These are phyloP conservation scores for Lizonia empirigonia DNA, from an alignment of 2,329 filamentous ascomycete genomes.

Conservation along the genomic window DNA sequence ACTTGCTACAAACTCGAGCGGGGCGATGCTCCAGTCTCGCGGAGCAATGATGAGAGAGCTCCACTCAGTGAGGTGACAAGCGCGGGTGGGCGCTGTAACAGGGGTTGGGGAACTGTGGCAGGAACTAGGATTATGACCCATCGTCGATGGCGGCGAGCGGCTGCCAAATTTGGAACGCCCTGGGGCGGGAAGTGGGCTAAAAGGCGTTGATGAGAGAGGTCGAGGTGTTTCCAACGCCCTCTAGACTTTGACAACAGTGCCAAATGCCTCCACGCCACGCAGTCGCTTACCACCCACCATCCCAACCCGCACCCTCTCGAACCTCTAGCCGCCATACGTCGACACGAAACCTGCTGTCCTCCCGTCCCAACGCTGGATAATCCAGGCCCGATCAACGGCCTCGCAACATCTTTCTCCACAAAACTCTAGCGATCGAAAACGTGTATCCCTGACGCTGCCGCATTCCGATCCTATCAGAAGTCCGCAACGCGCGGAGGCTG, in stretches of 20 bases:
- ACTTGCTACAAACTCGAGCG: constrained; percentile 40
- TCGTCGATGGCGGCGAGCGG: constrained; percentile 40
- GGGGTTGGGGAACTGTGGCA: constrained; percentile 38
- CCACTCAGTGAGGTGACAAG: constrained; percentile 37
- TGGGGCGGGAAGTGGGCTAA: constrained; percentile 24
- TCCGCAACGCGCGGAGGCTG: constrained; percentile 14
- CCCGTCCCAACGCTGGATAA: constrained; percentile 10
- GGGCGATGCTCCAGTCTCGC: constrained; percentile 39
- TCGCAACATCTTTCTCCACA: constrained; percentile 29
- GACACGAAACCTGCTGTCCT: constrained; percentile 13
- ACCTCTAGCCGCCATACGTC: constrained; percentile 1
- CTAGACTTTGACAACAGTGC: background rate
- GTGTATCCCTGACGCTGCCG: constrained; percentile 21
- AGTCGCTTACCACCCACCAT: background rate
- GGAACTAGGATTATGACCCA: constrained; percentile 31
- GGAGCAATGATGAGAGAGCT: constrained; percentile 25
- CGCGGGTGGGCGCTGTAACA: constrained; percentile 29
- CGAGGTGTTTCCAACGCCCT: background rate
- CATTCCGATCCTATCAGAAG: constrained; percentile 27
- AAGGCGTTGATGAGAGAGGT: background rate
- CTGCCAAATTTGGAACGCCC: constrained; percentile 29
- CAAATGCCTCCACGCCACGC: background rate
- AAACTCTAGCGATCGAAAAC: constrained; percentile 14
- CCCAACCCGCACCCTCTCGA: background rate
- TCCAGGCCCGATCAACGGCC: constrained; percentile 39